phyloP scores from a whole-genome alignment of 2,329 filamentous ascomycete species.

The Fusarium veterinarium region DNA sequence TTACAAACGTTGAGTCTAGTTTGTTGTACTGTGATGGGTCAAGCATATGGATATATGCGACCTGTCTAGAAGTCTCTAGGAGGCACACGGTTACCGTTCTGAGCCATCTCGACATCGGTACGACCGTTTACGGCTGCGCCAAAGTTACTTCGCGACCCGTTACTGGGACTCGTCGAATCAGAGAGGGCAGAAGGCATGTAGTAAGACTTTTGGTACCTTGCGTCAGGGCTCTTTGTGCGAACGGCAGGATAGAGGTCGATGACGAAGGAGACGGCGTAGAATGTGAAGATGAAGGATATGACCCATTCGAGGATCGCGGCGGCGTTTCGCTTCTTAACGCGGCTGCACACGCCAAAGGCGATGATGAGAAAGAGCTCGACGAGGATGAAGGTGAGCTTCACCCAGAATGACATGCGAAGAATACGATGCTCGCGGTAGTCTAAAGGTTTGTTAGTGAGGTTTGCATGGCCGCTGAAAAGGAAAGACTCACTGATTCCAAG shows the following conservation, averaged over 20 bases:
- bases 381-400: constrained; percentile 88
- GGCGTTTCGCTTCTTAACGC: constrained; percentile 64
- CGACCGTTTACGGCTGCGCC: neutral
- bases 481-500: constrained; percentile 74
- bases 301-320: constrained; percentile 84
- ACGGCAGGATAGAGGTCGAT: constrained; percentile 87
- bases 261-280: constrained; percentile 88
- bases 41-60: neutral
- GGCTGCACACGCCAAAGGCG: constrained; percentile 73
- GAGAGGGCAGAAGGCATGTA: constrained; percentile 27
- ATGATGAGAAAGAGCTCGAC: constrained; percentile 79
- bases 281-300: constrained; percentile 85
- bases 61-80: constrained; percentile 25
- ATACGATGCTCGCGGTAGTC: constrained; percentile 80
- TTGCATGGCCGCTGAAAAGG: neutral
- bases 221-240: constrained; percentile 60
- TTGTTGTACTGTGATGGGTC: neutral
- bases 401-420: constrained; percentile 83
- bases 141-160: constrained; percentile 27
- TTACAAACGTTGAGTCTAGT: neutral
- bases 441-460: constrained; percentile 40
- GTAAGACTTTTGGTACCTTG: constrained; percentile 47
- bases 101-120: constrained; percentile 34
- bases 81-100: constrained; percentile 6
- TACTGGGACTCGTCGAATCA: constrained; percentile 26